These are phyloP conservation scores for Orbilia oligospora DNA, from an alignment of 2,329 filamentous ascomycete genomes.

Conservation along the genomic window DNA sequence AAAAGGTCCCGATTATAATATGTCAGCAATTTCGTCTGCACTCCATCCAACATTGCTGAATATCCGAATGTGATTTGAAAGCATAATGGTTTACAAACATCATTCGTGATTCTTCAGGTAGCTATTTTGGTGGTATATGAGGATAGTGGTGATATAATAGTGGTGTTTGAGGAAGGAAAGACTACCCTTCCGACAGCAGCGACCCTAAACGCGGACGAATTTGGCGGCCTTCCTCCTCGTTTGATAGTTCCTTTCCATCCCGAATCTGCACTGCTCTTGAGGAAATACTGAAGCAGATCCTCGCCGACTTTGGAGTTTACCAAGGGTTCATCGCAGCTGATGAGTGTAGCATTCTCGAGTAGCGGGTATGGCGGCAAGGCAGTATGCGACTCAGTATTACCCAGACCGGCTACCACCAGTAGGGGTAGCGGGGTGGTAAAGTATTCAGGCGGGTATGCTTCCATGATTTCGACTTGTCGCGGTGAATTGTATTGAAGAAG, in stretches of 20 bases:
- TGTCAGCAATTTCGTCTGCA: constrained; percentile 40
- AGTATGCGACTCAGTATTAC: constrained; percentile 66
- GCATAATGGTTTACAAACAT: constrained; percentile 61
- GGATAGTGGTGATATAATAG: constrained; percentile 28
- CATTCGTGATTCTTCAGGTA: constrained; percentile 48
- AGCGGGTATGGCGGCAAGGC: constrained; percentile 69
- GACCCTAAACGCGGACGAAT: constrained; percentile 75
- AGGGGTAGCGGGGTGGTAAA: constrained; percentile 89
- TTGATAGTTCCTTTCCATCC: constrained; percentile 77
- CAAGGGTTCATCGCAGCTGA: constrained; percentile 79
- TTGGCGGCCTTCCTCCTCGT: constrained; percentile 70
- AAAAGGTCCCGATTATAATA: constrained; percentile 33
- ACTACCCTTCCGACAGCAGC: constrained; percentile 85
- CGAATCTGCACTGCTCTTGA: constrained; percentile 75
- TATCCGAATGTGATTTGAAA: constrained; percentile 59
- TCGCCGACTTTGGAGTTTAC: constrained; percentile 77
- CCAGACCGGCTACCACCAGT: constrained; percentile 83
- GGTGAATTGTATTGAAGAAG: background rate
- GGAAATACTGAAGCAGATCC: constrained; percentile 77
- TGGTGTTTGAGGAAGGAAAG: constrained; percentile 65
- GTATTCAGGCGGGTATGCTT: constrained; percentile 83
- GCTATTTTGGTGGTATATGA: constrained; percentile 28
- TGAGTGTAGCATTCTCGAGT: constrained; percentile 74
- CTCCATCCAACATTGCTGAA: constrained; percentile 32
- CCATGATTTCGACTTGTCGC: constrained; percentile 72